phyloP scores from a whole-genome alignment of 208 protist genomes.

The Strigomonas culicis region DNA sequence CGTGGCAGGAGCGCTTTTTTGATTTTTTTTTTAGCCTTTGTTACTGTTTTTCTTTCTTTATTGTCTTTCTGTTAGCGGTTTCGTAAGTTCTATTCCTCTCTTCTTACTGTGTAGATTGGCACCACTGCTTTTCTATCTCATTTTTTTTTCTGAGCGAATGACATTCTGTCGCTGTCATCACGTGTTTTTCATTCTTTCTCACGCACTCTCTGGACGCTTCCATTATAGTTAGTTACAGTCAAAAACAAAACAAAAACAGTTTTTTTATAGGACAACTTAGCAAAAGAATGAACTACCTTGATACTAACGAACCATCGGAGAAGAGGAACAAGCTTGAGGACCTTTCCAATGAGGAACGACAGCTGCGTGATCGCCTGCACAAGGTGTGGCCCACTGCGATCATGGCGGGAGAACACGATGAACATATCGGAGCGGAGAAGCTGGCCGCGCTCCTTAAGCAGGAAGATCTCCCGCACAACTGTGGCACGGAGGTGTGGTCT shows the following conservation, averaged over 20 bases:
- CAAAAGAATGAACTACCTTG: conserved; percentile 19
- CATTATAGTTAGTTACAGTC: background rate
- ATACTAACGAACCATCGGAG: conserved; percentile 8
- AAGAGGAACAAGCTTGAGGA: conserved; percentile 29
- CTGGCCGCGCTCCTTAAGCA: conserved; percentile 28
- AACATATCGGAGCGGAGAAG: conserved; percentile 10
- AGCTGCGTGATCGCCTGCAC: conserved; percentile 26
- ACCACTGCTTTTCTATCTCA: background rate
- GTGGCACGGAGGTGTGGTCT: conserved; percentile 37
- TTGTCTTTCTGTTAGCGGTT: background rate
- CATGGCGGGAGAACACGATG: background rate
- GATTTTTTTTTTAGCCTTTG: conserved; percentile 6
- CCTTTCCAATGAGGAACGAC: conserved; percentile 18
- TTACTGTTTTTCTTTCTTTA: conserved; percentile 12
- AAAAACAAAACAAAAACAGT: background rate
- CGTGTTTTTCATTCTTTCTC: conserved; percentile 5
- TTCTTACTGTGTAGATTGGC: background rate
- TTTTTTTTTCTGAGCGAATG: conserved; percentile 5
- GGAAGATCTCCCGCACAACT: conserved; percentile 39
- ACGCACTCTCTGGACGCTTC: background rate
- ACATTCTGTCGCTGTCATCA: background rate
- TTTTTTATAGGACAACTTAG: background rate
- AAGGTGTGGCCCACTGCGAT: conserved; percentile 30
- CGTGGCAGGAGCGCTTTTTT: too few species aligned
- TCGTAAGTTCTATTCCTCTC: conserved; percentile 5